Conservation (phyloP, 768 basidiomycete genomes). For the Guyanaporus albipodus region DNA sequence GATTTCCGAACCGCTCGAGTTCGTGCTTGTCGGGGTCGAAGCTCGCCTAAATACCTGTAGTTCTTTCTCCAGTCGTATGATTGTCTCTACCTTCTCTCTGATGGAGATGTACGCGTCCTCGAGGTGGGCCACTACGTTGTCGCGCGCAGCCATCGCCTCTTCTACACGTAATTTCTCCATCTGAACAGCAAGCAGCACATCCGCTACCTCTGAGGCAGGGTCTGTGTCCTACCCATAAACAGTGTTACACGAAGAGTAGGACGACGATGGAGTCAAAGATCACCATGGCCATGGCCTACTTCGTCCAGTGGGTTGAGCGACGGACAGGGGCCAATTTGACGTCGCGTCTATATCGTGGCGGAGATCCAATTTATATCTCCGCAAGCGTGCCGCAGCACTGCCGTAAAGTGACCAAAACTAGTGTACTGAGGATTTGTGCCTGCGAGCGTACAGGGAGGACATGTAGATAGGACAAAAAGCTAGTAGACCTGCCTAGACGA, state of each 20-base stretch:
- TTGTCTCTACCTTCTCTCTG: conserved; percentile 52
- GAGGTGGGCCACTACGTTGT: conserved; percentile 55
- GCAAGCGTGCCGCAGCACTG: not conserved
- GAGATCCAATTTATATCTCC: conserved; percentile 9
- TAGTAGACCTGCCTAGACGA: conserved; percentile 15
- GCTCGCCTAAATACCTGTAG: conserved; percentile 28
- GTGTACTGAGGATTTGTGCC: not conserved
- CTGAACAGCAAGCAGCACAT: conserved; percentile 53
- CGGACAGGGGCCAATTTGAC: not conserved
- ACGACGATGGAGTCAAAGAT: not conserved
- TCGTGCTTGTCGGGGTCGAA: conserved; percentile 20
- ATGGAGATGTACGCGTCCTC: conserved; percentile 57
- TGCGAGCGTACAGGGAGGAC: not conserved
- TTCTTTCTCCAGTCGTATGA: conserved; percentile 46
- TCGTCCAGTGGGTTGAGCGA: no score
- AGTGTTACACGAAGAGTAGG: not conserved
- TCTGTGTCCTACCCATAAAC: conserved; percentile 10
- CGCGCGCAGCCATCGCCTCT: conserved; percentile 62
- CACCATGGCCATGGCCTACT: conserved; percentile 14
- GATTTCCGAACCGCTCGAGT: not conserved
- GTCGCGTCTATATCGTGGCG: not conserved
- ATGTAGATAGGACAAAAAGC: no score
- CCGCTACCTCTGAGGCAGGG: conserved; percentile 27
- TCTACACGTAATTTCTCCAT: conserved; percentile 47
- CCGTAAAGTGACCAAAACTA: no score